These are phyloP conservation scores for Passiflora organensis DNA, from an alignment of 345 rosid species.

Conservation along the genomic window DNA sequence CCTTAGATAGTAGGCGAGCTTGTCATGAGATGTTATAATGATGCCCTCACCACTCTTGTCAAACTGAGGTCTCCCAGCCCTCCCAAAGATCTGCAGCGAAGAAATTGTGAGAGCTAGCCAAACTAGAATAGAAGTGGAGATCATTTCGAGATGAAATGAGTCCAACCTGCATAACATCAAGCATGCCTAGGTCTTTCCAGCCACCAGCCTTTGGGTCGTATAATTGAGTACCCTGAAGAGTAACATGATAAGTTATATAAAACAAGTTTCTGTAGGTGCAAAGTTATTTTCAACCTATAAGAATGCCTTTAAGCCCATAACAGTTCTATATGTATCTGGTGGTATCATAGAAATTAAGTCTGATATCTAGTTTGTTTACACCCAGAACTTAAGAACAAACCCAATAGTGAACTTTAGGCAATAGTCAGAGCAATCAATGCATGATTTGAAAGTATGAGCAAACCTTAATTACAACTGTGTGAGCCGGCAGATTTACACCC, in stretches of 20 bases:
- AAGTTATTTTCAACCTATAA: too few relatives aligned
- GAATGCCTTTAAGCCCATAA: background rate
- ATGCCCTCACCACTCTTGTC: slow-evolving; percentile 99
- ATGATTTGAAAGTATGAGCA: slow-evolving; percentile 6
- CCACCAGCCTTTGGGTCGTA: slow-evolving; percentile 99
- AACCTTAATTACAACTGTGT: slow-evolving; percentile 97
- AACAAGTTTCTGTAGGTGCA: too few relatives aligned
- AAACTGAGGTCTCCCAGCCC: slow-evolving; percentile 99
- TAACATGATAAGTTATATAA: background rate
- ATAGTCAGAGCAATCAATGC: too few relatives aligned
- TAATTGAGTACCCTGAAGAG: slow-evolving; percentile 81
- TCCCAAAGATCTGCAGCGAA: slow-evolving; percentile 76
- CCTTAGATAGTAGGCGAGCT: slow-evolving; percentile 83
- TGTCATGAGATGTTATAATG: slow-evolving; percentile 93
- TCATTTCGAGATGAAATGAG: slow-evolving; percentile 2
- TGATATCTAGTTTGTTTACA: too few relatives aligned
- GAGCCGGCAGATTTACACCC: slow-evolving; percentile 99
- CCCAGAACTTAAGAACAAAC: too few relatives aligned
- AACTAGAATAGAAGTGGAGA: too few relatives aligned
- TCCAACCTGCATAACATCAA: slow-evolving; percentile 95
- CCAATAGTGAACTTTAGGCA: background rate
- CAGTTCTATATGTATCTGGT: too few relatives aligned
- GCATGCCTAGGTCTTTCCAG: slow-evolving; percentile 97
- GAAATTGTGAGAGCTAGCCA: slow-evolving; percentile 7
- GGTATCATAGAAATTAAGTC: too few relatives aligned